Evolutionary conservation across 2,329 filamentous ascomycete genomes (phyloP).

Genomic region (Aspergillus sp.): DNA sequence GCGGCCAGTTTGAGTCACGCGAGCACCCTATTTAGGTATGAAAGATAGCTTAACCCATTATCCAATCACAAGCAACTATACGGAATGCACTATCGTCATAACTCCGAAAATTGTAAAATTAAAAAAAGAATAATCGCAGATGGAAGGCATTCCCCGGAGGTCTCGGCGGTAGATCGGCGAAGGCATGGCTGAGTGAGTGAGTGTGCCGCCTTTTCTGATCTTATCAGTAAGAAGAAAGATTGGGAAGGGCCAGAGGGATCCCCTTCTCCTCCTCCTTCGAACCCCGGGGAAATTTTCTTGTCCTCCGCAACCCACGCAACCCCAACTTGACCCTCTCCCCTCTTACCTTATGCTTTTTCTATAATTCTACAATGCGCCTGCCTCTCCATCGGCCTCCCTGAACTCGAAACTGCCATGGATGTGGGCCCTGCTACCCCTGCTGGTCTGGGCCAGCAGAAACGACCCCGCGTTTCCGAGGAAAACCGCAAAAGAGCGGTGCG

Average conservation of each 20-base stretch:
- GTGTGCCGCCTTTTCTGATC: not conserved
- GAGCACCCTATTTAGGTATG: not conserved
- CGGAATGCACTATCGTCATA: not conserved
- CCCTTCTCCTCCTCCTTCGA: not conserved
- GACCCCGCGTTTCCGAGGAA: conserved; percentile 44
- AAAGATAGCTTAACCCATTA: not conserved
- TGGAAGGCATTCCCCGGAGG: not conserved
- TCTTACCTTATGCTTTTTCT: not conserved
- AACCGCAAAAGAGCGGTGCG: conserved; percentile 44
- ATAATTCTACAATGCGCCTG: conserved; percentile 29
- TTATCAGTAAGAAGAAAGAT: not conserved
- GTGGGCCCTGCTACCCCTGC: conserved; percentile 27
- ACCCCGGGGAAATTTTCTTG: conserved; percentile 5
- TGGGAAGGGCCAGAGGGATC: not conserved
- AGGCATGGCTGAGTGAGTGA: no score
- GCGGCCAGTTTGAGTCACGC: not conserved
- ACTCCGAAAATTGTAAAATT: no score
- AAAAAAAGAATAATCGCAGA: no score
- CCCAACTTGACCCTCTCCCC: not conserved
- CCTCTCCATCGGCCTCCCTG: conserved; percentile 26
- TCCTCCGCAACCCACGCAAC: not conserved
- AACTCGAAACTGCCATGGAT: conserved; percentile 32
- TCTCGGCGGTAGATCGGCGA: not conserved
- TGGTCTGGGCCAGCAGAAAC: conserved; percentile 35
- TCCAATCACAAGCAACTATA: no score